Base-by-base conservation (phyloP, 2,329 filamentous ascomycete species). In the Furcasterigmium furcatum region DNA sequence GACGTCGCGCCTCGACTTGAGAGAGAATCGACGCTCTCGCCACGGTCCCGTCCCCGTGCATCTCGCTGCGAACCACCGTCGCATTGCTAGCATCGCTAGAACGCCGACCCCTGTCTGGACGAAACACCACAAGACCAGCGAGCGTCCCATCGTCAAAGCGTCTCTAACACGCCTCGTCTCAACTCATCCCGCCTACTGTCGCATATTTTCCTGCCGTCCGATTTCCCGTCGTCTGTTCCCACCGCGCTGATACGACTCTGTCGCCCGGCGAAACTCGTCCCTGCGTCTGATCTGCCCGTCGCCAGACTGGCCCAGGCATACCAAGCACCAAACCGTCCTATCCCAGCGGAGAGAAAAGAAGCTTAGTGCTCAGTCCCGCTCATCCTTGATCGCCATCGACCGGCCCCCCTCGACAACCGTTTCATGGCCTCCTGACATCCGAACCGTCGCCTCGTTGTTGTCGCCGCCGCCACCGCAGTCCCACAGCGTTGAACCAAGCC, bases 121-220 rank as follows among this genome's bases (percentile, higher is more conserved):
- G 65, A 68, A 68, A 68, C 65, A 58, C 52, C 60, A 60, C 50
- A 53, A 58, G 57, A 57, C 58, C 58, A 56, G 56, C 53, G 53
- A 52, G 47, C 48, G 45, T 56, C 60, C 52, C 65, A 61, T 60
- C 56, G 62, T 63, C 67, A 62, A 68, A 66, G 65, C 67, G 59
- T 61, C 66, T 70, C 67, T 70, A 64, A 73, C 70, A 64, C 46
- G 47, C 47, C 55, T 60, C 65, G 70, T 73, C 70, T 73, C 71
- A 70, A 68, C 62, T 58, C 50, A 39, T 52, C 51, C 56, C 55
- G 54, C 50, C 50, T 43, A 47, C 53, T 54, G 46, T 52, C 52
- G 56, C 55, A 55, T 50, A 48, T 51, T 51, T 48, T 47, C 53
- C 52, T 55, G 54, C 54, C 55, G 46, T 63, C 58, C 58, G 57